phyloP scores from a whole-genome alignment of 2,329 filamentous ascomycete genomes.

The Exutisphaerella laricina region DNA sequence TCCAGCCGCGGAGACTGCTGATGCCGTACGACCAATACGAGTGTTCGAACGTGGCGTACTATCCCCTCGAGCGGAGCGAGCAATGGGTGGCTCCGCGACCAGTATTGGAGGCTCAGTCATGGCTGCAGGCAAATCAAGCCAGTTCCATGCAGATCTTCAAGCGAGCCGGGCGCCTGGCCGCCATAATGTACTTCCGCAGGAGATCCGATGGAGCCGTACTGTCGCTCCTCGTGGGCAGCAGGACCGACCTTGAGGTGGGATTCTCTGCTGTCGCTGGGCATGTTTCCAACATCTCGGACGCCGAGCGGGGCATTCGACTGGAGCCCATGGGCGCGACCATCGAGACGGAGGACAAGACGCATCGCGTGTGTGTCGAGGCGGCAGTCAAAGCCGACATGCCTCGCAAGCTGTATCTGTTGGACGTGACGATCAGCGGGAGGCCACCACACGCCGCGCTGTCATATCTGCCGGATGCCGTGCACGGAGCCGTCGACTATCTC shows the following conservation, averaged over 20 bases:
- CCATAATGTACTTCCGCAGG: slow-evolving; percentile 11
- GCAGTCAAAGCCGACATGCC: slow-evolving; percentile 2
- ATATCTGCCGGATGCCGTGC: not conserved
- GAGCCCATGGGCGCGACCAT: slow-evolving; percentile 4
- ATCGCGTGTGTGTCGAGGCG: not conserved
- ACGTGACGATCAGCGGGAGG: not conserved
- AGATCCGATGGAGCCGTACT: slow-evolving; percentile 7
- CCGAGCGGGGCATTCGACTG: slow-evolving; percentile 2
- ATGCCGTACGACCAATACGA: slow-evolving; percentile 7
- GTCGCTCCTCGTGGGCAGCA: slow-evolving; percentile 14
- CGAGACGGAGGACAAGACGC: slow-evolving; percentile 2
- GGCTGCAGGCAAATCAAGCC: slow-evolving; percentile 8
- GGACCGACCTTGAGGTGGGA: slow-evolving; percentile 12
- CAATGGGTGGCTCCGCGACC: slow-evolving; percentile 6
- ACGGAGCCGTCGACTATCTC: not conserved
- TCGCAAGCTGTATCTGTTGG: not conserved
- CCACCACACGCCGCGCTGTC: not conserved
- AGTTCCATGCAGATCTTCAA: slow-evolving; percentile 14
- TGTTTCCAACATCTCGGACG: slow-evolving; percentile 3
- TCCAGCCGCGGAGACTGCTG: slow-evolving; percentile 8
- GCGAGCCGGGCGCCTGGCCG: slow-evolving; percentile 9
- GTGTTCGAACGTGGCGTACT: slow-evolving; percentile 2
- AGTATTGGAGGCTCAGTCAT: slow-evolving; percentile 1
- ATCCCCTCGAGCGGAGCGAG: slow-evolving; percentile 1
- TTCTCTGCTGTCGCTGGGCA: slow-evolving; percentile 7